These are phyloP conservation scores for Umbelopsis sp. DNA, from an alignment of 371 early-diverging fungal species.

Conservation along the genomic window DNA sequence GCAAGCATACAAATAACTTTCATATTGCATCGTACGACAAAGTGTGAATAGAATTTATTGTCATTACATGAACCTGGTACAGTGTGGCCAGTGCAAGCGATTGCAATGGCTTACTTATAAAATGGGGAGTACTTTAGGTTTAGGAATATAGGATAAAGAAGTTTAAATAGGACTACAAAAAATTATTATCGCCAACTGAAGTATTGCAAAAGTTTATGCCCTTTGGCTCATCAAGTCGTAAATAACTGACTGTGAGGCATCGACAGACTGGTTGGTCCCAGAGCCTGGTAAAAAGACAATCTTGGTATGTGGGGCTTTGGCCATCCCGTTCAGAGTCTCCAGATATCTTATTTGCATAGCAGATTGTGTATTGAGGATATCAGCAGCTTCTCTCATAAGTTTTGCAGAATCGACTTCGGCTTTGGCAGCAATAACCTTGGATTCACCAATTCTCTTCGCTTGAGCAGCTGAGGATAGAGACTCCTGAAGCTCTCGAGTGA, in stretches of 20 bases:
- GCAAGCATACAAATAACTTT: too few species aligned
- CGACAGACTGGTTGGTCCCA: conserved; percentile 27
- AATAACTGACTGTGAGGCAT: conserved; percentile 3
- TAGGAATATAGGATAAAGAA: neutral
- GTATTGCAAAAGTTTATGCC: neutral
- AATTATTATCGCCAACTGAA: neutral
- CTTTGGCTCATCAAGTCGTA: conserved; percentile 2
- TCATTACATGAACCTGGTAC: neutral
- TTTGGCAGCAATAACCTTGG: conserved; percentile 86
- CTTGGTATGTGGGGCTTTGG: conserved; percentile 41
- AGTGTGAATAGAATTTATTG: neutral
- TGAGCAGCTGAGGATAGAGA: conserved; percentile 89
- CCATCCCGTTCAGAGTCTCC: conserved; percentile 83
- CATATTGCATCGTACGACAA: too few species aligned
- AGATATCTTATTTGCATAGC: conserved; percentile 88
- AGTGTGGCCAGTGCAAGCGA: neutral
- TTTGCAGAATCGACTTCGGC: conserved; percentile 94
- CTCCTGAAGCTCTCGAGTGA: conserved; percentile 75
- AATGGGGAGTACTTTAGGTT: neutral
- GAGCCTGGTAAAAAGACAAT: conserved; percentile 11
- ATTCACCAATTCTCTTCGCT: conserved; percentile 85
- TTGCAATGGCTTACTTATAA: neutral
- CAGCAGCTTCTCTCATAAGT: conserved; percentile 91
- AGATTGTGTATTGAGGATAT: conserved; percentile 70
- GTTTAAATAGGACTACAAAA: neutral